Conservation (phyloP, 2,329 filamentous ascomycete species). For the Talaromyces sp. region DNA sequence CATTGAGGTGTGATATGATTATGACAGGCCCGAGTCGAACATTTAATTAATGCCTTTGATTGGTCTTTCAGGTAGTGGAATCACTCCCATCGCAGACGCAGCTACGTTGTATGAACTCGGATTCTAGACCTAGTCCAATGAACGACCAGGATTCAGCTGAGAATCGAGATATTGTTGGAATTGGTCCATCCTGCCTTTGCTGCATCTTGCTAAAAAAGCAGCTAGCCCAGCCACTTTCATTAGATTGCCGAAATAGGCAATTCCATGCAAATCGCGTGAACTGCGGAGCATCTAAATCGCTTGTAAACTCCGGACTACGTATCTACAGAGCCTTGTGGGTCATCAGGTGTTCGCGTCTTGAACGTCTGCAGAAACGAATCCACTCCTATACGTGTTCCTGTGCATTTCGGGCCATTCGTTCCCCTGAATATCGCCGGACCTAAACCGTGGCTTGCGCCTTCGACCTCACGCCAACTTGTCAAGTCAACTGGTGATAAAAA, state of each 20-base stretch:
- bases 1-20: neutral
- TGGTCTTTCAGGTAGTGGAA: neutral
- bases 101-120: neutral
- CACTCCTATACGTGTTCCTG: neutral
- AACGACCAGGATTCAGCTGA: neutral
- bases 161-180: neutral
- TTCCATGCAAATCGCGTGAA: neutral
- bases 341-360: neutral
- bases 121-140: neutral
- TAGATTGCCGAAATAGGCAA: neutral
- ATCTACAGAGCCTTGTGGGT: neutral
- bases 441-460: neutral
- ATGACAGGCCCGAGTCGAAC: neutral
- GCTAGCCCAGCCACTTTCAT: neutral
- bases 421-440: slow-evolving; percentile 2
- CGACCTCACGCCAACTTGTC: neutral
- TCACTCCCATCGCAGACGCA: neutral
- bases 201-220: neutral
- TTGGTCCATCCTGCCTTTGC: too few species aligned
- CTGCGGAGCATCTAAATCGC: neutral
- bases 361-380: neutral
- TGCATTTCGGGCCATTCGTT: neutral
- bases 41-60: neutral
- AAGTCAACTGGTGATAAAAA: neutral
- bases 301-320: neutral